Percentiles rank a stretch among this genome's conserved stretches.
phyloP scores from a whole-genome alignment of 768 basidiomycete genomes.

The Amanita pseudoporphyria region DNA sequence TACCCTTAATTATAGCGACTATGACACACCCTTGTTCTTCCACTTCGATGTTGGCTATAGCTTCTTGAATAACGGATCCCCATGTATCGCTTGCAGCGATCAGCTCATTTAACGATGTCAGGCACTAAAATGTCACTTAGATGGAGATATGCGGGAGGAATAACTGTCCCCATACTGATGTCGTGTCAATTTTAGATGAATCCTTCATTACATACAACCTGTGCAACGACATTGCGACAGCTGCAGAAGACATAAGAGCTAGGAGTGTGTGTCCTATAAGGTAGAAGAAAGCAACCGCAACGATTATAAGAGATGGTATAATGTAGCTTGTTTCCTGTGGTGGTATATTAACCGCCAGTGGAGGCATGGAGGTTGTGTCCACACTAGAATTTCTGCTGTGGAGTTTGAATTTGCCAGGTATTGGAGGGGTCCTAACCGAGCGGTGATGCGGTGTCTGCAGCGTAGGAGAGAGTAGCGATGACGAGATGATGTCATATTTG shows the following conservation, averaged over 20 bases:
- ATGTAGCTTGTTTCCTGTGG: conserved; percentile 29
- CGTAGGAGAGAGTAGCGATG: conserved; percentile 57
- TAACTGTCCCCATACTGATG: conserved; percentile 33
- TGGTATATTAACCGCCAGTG: conserved; percentile 9
- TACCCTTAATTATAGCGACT: background rate
- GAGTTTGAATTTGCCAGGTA: conserved; percentile 37
- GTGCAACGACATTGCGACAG: conserved; percentile 29
- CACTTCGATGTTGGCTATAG: conserved; percentile 51
- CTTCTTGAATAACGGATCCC: conserved; percentile 68
- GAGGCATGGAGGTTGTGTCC: conserved; percentile 13
- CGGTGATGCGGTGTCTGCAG: conserved; percentile 33
- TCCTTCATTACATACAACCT: conserved; percentile 22
- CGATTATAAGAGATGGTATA: conserved; percentile 29
- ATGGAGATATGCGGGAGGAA: conserved; percentile 6
- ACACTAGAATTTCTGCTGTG: conserved; percentile 37
- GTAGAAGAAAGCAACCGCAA: conserved; percentile 29
- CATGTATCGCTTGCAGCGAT: conserved; percentile 59
- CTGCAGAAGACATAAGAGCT: conserved; percentile 27
- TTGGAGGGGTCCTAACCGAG: conserved; percentile 22
- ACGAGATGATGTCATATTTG: conserved; percentile 79
- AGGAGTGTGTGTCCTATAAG: conserved; percentile 33
- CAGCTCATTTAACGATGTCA: conserved; percentile 57
- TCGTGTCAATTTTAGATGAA: conserved; percentile 38
- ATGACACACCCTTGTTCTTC: conserved; percentile 55
- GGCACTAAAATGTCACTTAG: conserved; percentile 33